Base-by-base conservation (phyloP, 768 basidiomycete species). In the Boletellus emodensis region DNA sequence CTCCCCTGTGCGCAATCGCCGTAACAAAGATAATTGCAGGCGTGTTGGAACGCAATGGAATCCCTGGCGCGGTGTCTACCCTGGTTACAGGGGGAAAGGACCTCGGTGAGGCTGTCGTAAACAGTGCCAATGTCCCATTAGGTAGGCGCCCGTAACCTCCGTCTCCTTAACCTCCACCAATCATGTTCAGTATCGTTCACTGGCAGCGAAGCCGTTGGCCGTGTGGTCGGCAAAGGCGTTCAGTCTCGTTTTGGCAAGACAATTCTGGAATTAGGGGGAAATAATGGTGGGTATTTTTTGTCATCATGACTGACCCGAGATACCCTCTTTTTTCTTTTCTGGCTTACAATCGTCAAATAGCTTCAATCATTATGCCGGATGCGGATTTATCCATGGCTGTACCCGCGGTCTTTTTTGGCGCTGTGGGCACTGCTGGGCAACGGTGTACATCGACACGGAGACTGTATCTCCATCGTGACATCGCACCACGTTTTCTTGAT, bases 381-480 rank as follows among this genome's bases (percentile, higher is more conserved):
- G 94, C 95, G 17, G 93, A 96, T 70, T 79, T 96, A 20, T 78
- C 80, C 30, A 83, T 96, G 57, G 94, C 95, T 34, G 81, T 96
- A 14, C 90, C 90, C 13, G 81, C 92, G 4, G 87, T 94, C 26
- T 90, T 93, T 67, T 97, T 97, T 71, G 90, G 94, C 34, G 91
- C 95, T 26, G 84, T 96, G 40, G 95, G 95, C 30, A 87, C 85
- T 32, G 78, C 83, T 10, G 79, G 79, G 14, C 77, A 79, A 56
- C 80, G 87, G 40, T 97, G 95, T 73, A 98, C 95, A 2, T 86
- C 93, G 32, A 97, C 94, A 1, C 82, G 95, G 52, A 79, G 95
- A 51, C 79, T 97, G 17, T 91, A 90, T 70, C 77, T 97, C 50
- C 95, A 98, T 68, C 82, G 82, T 42, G 67, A 81, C 51, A 82